These are phyloP conservation scores for Dalbergia cultrata DNA, from an alignment of 306 rosid species.

Conservation along the genomic window DNA sequence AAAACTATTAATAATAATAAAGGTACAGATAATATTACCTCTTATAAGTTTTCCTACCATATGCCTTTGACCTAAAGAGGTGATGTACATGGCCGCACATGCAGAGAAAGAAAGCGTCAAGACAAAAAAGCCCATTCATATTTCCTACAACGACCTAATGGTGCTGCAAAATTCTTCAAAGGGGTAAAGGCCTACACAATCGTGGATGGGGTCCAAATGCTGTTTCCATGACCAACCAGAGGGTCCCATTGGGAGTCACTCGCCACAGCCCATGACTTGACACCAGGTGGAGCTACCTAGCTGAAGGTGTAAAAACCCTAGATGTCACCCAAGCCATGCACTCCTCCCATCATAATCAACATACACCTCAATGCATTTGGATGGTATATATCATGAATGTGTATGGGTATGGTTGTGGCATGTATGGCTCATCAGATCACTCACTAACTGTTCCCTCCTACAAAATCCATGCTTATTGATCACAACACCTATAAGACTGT, in stretches of 20 bases:
- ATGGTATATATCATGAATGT: too few species aligned
- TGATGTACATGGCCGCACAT: slow-evolving; percentile 34
- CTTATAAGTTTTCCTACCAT: neutral
- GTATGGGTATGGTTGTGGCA: neutral
- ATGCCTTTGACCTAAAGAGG: slow-evolving; percentile 40
- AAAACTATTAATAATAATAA: too few species aligned
- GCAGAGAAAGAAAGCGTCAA: slow-evolving; percentile 30
- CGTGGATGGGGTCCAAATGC: slow-evolving; percentile 60
- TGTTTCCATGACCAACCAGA: slow-evolving; percentile 54
- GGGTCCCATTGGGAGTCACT: slow-evolving; percentile 62
- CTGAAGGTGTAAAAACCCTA: slow-evolving; percentile 38
- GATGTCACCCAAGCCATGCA: neutral
- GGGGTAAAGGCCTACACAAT: slow-evolving; percentile 16
- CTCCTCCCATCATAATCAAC: neutral
- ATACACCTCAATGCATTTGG: neutral
- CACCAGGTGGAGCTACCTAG: slow-evolving; percentile 24
- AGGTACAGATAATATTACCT: too few species aligned
- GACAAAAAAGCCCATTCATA: slow-evolving; percentile 15
- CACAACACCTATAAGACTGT: slow-evolving; percentile 25
- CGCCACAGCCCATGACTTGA: slow-evolving; percentile 43
- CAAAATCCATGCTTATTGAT: neutral
- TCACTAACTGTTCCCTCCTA: slow-evolving; percentile 12
- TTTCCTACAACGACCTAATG: slow-evolving; percentile 33
- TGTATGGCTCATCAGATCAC: slow-evolving; percentile 7
- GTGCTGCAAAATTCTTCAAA: slow-evolving; percentile 25